These are phyloP conservation scores for Seiridium unicorne DNA, from an alignment of 2,329 filamentous ascomycete species.

Conservation along the genomic window DNA sequence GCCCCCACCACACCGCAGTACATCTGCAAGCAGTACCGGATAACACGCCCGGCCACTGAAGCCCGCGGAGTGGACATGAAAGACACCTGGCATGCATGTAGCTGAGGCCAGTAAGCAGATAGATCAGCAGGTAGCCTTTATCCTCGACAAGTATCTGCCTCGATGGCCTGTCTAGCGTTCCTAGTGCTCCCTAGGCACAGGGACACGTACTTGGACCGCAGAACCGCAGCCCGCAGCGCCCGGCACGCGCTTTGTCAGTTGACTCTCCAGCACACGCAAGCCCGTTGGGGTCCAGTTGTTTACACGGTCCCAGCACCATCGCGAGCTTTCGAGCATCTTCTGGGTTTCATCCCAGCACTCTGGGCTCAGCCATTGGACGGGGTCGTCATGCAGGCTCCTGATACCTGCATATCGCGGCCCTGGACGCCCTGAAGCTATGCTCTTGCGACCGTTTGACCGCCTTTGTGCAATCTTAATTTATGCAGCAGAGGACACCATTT, in stretches of 20 bases:
- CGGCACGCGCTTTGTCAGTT: neutral
- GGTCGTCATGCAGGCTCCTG: constrained; percentile 36
- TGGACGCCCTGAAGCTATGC: neutral
- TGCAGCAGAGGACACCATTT: constrained; percentile 4
- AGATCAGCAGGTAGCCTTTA: constrained; percentile 20
- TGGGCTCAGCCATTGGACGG: constrained; percentile 25
- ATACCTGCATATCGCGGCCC: constrained; percentile 29
- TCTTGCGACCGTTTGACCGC: constrained; percentile 16
- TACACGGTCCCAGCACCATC: constrained; percentile 4
- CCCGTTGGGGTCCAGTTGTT: constrained; percentile 2
- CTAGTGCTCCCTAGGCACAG: neutral
- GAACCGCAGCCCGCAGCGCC: neutral
- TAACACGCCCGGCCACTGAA: constrained; percentile 12
- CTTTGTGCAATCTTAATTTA: constrained; percentile 21
- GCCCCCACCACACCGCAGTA: constrained; percentile 1
- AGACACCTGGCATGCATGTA: constrained; percentile 21
- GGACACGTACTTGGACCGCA: constrained; percentile 7
- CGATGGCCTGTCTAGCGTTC: constrained; percentile 1
- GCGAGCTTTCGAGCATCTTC: constrained; percentile 33
- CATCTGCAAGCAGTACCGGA: constrained; percentile 16
- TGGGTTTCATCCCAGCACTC: constrained; percentile 31
- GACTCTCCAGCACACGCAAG: neutral
- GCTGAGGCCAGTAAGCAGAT: constrained; percentile 10
- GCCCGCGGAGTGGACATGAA: constrained; percentile 6
- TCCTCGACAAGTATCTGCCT: constrained; percentile 15